phyloP scores from a whole-genome alignment of 768 basidiomycete genomes.

The Porphyrellus cyaneotinctus region DNA sequence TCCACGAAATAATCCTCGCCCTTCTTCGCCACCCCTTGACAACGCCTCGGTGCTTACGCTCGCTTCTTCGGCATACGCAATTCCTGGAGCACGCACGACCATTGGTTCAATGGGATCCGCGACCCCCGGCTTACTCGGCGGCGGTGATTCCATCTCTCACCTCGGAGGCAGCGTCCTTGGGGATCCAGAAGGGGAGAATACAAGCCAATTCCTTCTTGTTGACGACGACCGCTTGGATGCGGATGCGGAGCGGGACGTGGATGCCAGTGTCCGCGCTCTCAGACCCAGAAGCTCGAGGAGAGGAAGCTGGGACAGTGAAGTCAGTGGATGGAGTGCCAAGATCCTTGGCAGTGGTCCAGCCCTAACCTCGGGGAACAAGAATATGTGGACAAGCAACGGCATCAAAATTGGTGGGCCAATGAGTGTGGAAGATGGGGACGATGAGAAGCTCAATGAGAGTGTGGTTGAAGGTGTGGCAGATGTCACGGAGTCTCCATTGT shows the following conservation, averaged over 20 bases:
- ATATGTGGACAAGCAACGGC: constrained; percentile 59
- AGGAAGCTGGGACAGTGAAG: constrained; percentile 90
- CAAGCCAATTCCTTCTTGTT: constrained; percentile 61
- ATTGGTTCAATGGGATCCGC: constrained; percentile 41
- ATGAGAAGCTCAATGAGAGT: constrained; percentile 29
- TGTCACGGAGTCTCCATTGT: constrained; percentile 4
- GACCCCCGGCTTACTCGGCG: constrained; percentile 45
- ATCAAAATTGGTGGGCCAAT: constrained; percentile 51
- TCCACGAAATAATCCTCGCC: constrained; percentile 92
- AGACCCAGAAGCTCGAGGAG: constrained; percentile 80
- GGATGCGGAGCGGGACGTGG: constrained; percentile 58
- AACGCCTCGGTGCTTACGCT: constrained; percentile 92
- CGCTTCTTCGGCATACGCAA: constrained; percentile 87
- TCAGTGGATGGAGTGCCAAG: constrained; percentile 82
- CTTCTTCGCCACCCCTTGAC: constrained; percentile 84
- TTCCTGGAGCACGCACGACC: constrained; percentile 53
- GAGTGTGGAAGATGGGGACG: constrained; percentile 42
- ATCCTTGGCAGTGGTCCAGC: constrained; percentile 46
- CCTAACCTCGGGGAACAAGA: constrained; percentile 49
- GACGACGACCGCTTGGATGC: constrained; percentile 60
- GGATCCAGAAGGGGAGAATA: constrained; percentile 55
- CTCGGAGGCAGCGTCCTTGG: constrained; percentile 57
- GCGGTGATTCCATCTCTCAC: constrained; percentile 65
- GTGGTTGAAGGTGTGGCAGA: constrained; percentile 14
- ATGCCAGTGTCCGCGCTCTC: constrained; percentile 88